phyloP scores from a whole-genome alignment of 768 basidiomycete species.

The Myochromella boudieri region DNA sequence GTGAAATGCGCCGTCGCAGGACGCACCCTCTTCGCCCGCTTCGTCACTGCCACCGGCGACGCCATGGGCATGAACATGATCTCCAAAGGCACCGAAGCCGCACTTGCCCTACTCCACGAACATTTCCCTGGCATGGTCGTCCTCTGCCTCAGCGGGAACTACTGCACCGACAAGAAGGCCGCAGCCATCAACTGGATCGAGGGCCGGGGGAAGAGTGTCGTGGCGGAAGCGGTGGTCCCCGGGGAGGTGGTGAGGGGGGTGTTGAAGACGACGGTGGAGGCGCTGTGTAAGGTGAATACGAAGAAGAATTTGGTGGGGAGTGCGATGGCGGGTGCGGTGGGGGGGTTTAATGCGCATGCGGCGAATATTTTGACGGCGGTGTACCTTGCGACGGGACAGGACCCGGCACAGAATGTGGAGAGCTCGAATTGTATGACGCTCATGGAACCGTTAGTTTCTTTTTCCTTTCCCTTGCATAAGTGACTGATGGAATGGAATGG shows the following conservation, averaged over 20 bases:
- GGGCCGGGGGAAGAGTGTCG: conserved; percentile 96
- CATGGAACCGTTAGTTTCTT: conserved; percentile 88
- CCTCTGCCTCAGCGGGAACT: conserved; percentile 92
- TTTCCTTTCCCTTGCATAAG: conserved; percentile 1
- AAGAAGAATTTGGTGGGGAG: conserved; percentile 99
- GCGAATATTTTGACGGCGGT: conserved; percentile 96
- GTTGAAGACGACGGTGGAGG: conserved; percentile 92
- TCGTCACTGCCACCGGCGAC: conserved; percentile 93
- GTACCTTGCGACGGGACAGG: conserved; percentile 96
- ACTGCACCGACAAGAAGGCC: conserved; percentile 99
- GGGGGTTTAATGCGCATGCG: conserved; percentile 98
- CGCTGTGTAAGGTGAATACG: conserved; percentile 84
- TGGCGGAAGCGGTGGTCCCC: conserved; percentile 92
- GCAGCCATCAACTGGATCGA: conserved; percentile 99
- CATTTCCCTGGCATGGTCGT: conserved; percentile 91
- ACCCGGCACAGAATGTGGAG: conserved; percentile 99
- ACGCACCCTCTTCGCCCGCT: conserved; percentile 88
- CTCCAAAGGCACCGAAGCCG: conserved; percentile 95
- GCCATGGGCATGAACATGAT: conserved; percentile 99
- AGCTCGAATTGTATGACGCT: conserved; percentile 98
- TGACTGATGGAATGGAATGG: neutral
- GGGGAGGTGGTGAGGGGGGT: conserved; percentile 87
- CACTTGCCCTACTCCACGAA: conserved; percentile 73
- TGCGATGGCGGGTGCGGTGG: conserved; percentile 97
- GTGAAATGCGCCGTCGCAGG: conserved; percentile 93